Conservation (phyloP, 2,329 filamentous ascomycete species). For the Pyrenophora tritici-repentis region DNA sequence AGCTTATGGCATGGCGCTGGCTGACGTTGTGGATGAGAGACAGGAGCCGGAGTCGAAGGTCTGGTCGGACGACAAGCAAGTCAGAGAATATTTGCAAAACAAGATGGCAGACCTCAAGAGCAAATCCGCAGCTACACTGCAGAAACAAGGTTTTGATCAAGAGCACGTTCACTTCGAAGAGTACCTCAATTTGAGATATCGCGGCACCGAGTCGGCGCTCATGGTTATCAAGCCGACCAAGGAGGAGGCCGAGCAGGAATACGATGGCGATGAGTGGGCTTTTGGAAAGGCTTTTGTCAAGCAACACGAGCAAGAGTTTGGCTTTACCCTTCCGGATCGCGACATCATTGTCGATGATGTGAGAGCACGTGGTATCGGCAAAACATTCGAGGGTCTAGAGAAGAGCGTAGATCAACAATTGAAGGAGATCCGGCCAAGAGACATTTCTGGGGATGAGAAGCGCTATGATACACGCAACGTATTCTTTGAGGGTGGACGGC, state of each 20-base stretch:
- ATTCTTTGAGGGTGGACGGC: conserved; percentile 82
- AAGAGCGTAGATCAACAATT: conserved; percentile 86
- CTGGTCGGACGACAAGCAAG: conserved; percentile 63
- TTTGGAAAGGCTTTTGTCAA: conserved; percentile 84
- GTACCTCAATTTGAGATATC: conserved; percentile 92
- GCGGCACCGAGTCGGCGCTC: conserved; percentile 85
- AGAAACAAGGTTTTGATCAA: conserved; percentile 78
- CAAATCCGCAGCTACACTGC: conserved; percentile 70
- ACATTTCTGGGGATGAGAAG: conserved; percentile 63
- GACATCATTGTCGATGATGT: conserved; percentile 93
- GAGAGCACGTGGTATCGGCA: conserved; percentile 84
- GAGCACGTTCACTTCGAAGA: conserved; percentile 82
- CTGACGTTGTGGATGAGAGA: conserved; percentile 88
- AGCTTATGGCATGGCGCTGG: conserved; percentile 89
- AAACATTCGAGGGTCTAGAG: conserved; percentile 78
- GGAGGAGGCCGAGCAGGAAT: conserved; percentile 64
- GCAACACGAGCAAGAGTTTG: conserved; percentile 91
- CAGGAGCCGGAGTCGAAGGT: conserved; percentile 74
- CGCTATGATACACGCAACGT: conserved; percentile 70
- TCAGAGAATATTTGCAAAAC: conserved; percentile 65
- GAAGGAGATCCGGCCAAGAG: conserved; percentile 66
- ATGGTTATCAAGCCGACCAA: conserved; percentile 80
- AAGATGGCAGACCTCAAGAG: conserved; percentile 81
- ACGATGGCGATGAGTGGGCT: conserved; percentile 72
- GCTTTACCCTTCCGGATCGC: conserved; percentile 82